Evolutionary conservation across 306 rosid genomes (phyloP).

Genomic region (Quercus variabilis): DNA sequence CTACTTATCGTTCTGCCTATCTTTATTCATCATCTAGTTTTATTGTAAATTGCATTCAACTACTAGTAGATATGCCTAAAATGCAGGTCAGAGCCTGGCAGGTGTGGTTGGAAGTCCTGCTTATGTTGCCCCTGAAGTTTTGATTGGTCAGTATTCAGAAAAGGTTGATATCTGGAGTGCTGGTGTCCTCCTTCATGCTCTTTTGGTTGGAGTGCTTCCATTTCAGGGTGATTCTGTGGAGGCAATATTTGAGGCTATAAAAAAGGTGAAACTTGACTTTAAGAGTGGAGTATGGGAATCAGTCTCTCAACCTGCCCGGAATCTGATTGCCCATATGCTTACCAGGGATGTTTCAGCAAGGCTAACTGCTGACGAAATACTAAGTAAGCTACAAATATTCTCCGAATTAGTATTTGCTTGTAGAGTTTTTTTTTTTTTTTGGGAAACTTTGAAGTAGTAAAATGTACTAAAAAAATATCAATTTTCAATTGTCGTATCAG

Average conservation of each 20-base stretch:
- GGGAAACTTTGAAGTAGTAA: neutral
- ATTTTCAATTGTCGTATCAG: neutral
- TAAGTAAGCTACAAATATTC: constrained; percentile 55
- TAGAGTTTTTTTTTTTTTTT: no score
- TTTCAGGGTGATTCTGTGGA: constrained; percentile 86
- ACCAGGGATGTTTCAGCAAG: constrained; percentile 85
- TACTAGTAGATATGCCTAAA: neutral
- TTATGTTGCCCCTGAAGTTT: constrained; percentile 96
- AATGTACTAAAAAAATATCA: neutral
- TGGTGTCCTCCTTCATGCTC: constrained; percentile 85
- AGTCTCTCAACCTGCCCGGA: constrained; percentile 80
- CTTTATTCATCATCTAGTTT: neutral
- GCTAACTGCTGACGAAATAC: constrained; percentile 92
- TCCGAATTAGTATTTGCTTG: neutral
- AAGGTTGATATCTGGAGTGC: constrained; percentile 99
- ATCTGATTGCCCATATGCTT: constrained; percentile 90
- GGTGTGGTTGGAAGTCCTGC: constrained; percentile 99
- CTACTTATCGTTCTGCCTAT: neutral
- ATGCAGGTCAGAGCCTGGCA: constrained; percentile 77
- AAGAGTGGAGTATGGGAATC: constrained; percentile 74
- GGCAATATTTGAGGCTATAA: constrained; percentile 87
- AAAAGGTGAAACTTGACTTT: constrained; percentile 67
- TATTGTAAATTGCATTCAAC: neutral
- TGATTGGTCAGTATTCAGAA: constrained; percentile 72
- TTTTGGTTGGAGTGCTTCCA: constrained; percentile 82